phyloP scores from a whole-genome alignment of 1,139 yeast genomes.

The Candida mesenterica region DNA sequence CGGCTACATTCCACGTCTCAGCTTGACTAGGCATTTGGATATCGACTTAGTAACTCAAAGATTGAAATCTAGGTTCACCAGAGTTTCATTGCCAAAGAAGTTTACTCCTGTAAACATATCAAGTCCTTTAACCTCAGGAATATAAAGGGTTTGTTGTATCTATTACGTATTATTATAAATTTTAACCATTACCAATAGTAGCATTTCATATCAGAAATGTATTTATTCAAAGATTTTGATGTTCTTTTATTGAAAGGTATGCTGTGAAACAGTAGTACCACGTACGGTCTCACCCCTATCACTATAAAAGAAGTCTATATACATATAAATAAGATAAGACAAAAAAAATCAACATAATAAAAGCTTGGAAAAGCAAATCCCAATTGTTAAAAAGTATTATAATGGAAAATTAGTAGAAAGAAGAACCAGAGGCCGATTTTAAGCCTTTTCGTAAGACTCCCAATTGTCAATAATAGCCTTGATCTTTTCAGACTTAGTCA shows the following conservation, averaged over 20 bases:
- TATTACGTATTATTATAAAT: neutral
- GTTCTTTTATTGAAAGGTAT: slow-evolving; percentile 1
- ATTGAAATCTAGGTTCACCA: slow-evolving; percentile 74
- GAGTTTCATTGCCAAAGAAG: slow-evolving; percentile 88
- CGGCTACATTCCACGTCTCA: slow-evolving; percentile 88
- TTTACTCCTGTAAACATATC: slow-evolving; percentile 88
- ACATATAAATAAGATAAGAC: slow-evolving; percentile 6
- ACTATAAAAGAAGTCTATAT: slow-evolving; percentile 6
- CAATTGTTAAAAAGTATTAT: slow-evolving; percentile 3
- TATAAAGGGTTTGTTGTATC: slow-evolving; percentile 5
- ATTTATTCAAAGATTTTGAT: neutral
- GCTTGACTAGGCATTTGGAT: slow-evolving; percentile 89
- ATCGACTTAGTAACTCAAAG: slow-evolving; percentile 85
- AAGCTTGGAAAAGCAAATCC: slow-evolving; percentile 2
- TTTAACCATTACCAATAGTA: too few species aligned
- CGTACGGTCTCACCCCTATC: slow-evolving; percentile 9
- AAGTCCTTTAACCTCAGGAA: slow-evolving; percentile 49
- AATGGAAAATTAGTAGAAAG: slow-evolving; percentile 2
- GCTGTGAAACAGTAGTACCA: slow-evolving; percentile 12
- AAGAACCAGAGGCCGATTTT: too few species aligned
- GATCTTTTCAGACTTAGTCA: slow-evolving; percentile 90
- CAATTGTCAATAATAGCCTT: slow-evolving; percentile 89
- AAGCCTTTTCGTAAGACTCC: slow-evolving; percentile 72
- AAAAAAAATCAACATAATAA: slow-evolving; percentile 5
- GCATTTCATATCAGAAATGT: neutral